phyloP scores from a whole-genome alignment of 1,139 yeast species.

The Geotrichum macrosporum region DNA sequence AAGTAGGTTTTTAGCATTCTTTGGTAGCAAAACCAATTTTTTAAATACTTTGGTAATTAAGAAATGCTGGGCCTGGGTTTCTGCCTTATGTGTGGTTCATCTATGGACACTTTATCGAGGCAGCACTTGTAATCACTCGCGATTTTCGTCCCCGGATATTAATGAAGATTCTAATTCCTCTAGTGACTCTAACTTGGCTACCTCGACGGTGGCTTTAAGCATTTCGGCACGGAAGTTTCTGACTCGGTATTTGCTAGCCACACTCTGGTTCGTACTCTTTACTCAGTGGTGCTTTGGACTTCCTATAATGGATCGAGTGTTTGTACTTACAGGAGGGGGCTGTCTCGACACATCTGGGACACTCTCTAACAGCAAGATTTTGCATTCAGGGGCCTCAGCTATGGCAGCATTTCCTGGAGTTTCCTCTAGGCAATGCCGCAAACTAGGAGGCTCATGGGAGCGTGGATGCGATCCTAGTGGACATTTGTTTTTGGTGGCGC shows the following conservation, averaged over 20 bases:
- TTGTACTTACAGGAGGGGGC: slow-evolving; percentile 75
- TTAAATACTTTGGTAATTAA: slow-evolving; percentile 75
- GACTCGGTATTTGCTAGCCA: slow-evolving; percentile 46
- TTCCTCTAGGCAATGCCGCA: slow-evolving; percentile 45
- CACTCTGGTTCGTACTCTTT: slow-evolving; percentile 75
- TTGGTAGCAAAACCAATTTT: slow-evolving; percentile 31
- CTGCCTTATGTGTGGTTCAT: not conserved
- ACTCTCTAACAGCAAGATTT: not conserved
- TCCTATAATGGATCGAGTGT: slow-evolving; percentile 86
- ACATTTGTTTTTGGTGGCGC: slow-evolving; percentile 75
- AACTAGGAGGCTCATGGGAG: slow-evolving; percentile 65
- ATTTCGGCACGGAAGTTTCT: no score
- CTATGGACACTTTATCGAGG: not conserved
- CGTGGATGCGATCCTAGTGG: slow-evolving; percentile 98
- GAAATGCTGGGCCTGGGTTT: slow-evolving; percentile 44
- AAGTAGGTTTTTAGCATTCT: not conserved
- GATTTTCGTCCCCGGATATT: no score
- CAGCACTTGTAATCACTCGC: no score
- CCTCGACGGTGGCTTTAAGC: no score
- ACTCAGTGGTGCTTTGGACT: slow-evolving; percentile 85
- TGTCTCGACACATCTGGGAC: slow-evolving; percentile 43
- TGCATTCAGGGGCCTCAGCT: no score
- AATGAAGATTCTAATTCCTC: no score
- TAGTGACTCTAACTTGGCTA: no score
- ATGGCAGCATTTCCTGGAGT: not conserved